Evolutionary conservation across 768 basidiomycete genomes (phyloP).

Genomic region (Tricholoma bakamatsutake): DNA sequence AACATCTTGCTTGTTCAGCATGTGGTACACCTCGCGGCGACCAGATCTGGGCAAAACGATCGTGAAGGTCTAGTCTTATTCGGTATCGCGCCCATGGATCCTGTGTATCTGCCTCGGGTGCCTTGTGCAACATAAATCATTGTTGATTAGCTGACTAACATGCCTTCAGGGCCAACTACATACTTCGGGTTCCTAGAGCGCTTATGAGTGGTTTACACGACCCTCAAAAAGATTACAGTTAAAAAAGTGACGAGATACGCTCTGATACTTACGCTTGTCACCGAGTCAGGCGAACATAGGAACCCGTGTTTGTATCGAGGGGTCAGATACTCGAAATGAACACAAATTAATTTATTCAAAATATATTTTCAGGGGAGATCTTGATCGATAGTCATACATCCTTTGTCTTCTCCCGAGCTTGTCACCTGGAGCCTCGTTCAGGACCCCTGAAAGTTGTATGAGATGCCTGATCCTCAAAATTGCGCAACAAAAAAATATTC

Average conservation of each 20-base stretch:
- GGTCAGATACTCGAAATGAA: not conserved
- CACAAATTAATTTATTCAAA: not conserved
- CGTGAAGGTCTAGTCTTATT: not conserved
- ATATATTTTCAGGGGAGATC: not conserved
- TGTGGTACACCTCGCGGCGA: conserved; percentile 49
- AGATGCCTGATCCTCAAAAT: too few species aligned
- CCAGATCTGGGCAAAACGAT: conserved; percentile 5
- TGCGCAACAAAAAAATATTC: too few species aligned
- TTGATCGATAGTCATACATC: not conserved
- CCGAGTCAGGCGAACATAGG: not conserved
- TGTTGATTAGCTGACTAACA: not conserved
- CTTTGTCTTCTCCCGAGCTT: too few species aligned
- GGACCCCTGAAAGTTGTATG: too few species aligned
- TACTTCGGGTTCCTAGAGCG: not conserved
- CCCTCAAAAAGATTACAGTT: too few species aligned
- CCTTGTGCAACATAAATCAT: not conserved
- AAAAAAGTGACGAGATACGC: too few species aligned
- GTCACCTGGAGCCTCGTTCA: not conserved
- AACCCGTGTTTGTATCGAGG: not conserved
- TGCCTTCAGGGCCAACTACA: not conserved
- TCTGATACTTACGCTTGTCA: too few species aligned
- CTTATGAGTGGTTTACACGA: not conserved
- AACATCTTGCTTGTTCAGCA: conserved; percentile 55
- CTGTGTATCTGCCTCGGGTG: not conserved
- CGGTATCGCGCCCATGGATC: not conserved